Evolutionary conservation across 176 grass and related monocot genomes (phyloP), one percentile per base, ranked within the genome.

Genomic region (Leersia perrieri): DNA sequence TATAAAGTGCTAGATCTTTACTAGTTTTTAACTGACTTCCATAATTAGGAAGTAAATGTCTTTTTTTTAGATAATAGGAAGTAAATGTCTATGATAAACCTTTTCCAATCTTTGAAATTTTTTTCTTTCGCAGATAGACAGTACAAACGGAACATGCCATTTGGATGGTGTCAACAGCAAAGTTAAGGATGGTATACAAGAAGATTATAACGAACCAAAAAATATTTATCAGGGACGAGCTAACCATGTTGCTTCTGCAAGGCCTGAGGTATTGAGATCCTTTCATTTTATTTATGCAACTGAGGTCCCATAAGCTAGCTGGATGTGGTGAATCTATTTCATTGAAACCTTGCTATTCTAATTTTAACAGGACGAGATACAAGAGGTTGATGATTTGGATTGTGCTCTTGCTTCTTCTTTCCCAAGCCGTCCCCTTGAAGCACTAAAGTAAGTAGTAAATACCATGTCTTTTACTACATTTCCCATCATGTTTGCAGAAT

Each of bases 331-430:
- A 63, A 72, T 45, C n/a, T 35, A 60, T 72, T 80, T 72, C 30
- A 33, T 72, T 20, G 32, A 60, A 81, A 34, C 16, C 81, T 69
- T 63, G 35, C 80, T 72, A 12, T 55, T 63, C 60, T 1, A 55
- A 78, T 30, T 35, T 29, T 88, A 63, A 25, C 69, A 99, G 96
- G 88, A 88, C 69, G 92, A 77, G 53, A 70, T 91, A 81, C 88
- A 91, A 88, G 90, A 98, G 82, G 82, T 88, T 1, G 88, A 91
- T 80, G 93, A 91, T 68, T 86, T 94, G 78, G 83, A 90, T 73
- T 79, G 80, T 84, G 81, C 87, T 62, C 86, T 99, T 41, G 68
- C 84, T 44, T 91, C 96, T 62, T 90, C 89, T 34, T 99, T 99
- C 87, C 75, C 89, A 79, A 91, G 78, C 72, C 80, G 27, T 16